These are phyloP conservation scores for Stevia rebaudiana DNA, from an alignment of 140 eudicot genomes.

Conservation along the genomic window DNA sequence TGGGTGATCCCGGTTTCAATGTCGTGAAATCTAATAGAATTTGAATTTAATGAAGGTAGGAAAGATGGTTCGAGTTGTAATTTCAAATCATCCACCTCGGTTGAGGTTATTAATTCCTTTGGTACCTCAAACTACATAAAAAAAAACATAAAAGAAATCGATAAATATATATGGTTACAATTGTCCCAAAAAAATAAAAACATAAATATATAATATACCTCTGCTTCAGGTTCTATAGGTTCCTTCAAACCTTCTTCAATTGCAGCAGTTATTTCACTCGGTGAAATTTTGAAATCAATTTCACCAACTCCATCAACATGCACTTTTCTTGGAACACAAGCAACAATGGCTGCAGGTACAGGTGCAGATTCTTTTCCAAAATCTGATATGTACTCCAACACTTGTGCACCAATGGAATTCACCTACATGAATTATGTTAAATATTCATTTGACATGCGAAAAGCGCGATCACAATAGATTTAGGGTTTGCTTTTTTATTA, in stretches of 20 bases:
- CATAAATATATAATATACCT: conserved; percentile 42
- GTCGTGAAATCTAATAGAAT: conserved; percentile 50
- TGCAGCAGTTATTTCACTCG: conserved; percentile 74
- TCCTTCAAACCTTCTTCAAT: conserved; percentile 80
- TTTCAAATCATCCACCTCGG: conserved; percentile 55
- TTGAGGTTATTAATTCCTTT: conserved; percentile 60
- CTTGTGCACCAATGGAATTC: conserved; percentile 77
- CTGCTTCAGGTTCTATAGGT: conserved; percentile 95
- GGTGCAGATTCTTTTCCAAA: conserved; percentile 94
- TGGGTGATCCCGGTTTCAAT: conserved; percentile 83
- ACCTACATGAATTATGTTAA: conserved; percentile 43
- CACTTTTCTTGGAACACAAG: conserved; percentile 89
- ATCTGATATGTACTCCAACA: conserved; percentile 86
- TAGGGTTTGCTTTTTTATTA: background rate
- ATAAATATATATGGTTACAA: background rate
- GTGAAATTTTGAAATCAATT: conserved; percentile 74
- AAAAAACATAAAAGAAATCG: background rate
- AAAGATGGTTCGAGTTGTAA: conserved; percentile 59
- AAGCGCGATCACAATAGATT: background rate
- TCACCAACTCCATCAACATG: conserved; percentile 82
- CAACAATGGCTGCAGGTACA: conserved; percentile 90
- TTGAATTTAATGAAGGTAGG: conserved; percentile 35
- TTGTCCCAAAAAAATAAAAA: background rate
- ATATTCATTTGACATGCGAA: background rate
- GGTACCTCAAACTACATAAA: conserved; percentile 91